phyloP scores from a whole-genome alignment of 768 basidiomycete species.

The Plicaturopsis crispa region DNA sequence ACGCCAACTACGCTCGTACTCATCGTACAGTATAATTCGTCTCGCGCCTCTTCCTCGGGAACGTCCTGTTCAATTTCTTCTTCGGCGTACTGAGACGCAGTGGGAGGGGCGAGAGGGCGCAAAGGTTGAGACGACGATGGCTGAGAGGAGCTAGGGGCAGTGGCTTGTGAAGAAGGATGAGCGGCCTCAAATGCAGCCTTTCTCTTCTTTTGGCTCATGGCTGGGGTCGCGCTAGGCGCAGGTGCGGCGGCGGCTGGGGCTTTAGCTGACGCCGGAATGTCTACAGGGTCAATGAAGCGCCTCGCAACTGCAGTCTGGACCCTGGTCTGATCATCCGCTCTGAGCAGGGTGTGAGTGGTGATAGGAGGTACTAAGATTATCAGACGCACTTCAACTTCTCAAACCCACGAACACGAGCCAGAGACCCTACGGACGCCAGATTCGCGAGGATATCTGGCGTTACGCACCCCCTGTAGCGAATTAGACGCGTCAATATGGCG shows the following conservation, averaged over 20 bases:
- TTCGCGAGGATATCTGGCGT: slow-evolving; percentile 45
- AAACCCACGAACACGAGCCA: slow-evolving; percentile 45
- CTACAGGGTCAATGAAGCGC: slow-evolving; percentile 46
- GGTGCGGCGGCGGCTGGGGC: not conserved
- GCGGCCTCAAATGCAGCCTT: slow-evolving; percentile 24
- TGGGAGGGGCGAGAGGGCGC: slow-evolving; percentile 3
- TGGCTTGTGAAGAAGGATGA: slow-evolving; percentile 12
- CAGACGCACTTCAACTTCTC: slow-evolving; percentile 38
- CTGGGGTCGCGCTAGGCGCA: slow-evolving; percentile 5
- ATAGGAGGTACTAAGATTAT: not conserved
- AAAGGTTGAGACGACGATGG: not conserved
- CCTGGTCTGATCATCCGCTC: slow-evolving; percentile 54
- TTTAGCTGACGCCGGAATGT: slow-evolving; percentile 42
- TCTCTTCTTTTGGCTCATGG: slow-evolving; percentile 36
- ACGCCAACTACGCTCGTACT: slow-evolving; percentile 69
- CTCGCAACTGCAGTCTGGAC: slow-evolving; percentile 50
- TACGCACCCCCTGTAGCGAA: slow-evolving; percentile 57
- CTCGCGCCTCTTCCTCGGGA: slow-evolving; percentile 39
- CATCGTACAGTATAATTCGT: slow-evolving; percentile 63
- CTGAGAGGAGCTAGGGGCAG: slow-evolving; percentile 4
- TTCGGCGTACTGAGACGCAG: slow-evolving; percentile 14
- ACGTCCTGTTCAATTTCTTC: slow-evolving; percentile 37
- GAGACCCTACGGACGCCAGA: slow-evolving; percentile 34
- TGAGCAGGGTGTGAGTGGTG: slow-evolving; percentile 16
- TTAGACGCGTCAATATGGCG: slow-evolving; percentile 2